Evolutionary conservation across 352 stramenopile genomes (phyloP).

Genomic region (Globisporangium parvum): DNA sequence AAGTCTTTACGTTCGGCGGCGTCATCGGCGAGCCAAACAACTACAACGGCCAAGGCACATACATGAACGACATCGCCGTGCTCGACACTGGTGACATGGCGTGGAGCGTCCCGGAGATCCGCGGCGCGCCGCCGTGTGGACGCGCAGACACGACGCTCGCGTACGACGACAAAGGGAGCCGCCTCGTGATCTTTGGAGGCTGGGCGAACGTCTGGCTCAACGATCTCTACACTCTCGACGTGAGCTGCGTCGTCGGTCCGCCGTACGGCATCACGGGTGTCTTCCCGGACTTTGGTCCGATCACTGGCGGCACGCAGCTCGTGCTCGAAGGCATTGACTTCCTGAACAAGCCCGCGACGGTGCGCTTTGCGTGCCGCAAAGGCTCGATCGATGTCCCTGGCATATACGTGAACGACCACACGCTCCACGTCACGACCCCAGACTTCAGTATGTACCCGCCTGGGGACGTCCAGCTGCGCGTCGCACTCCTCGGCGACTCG

Average conservation of each 20-base stretch:
- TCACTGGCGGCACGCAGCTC: constrained; percentile 88
- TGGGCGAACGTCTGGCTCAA: constrained; percentile 94
- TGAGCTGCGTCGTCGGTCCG: constrained; percentile 93
- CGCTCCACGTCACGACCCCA: constrained; percentile 82
- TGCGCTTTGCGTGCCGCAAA: constrained; percentile 90
- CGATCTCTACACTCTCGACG: constrained; percentile 90
- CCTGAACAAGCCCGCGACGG: constrained; percentile 53
- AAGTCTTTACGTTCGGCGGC: constrained; percentile 96
- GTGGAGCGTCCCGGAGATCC: constrained; percentile 81
- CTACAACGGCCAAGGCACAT: constrained; percentile 79
- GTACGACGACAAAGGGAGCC: constrained; percentile 90
- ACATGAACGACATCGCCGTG: constrained; percentile 88
- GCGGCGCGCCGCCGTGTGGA: constrained; percentile 76
- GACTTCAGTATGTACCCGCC: constrained; percentile 88
- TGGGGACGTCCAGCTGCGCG: constrained; percentile 84
- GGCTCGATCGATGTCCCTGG: constrained; percentile 88
- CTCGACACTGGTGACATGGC: constrained; percentile 90
- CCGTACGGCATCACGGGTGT: constrained; percentile 93
- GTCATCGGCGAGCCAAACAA: constrained; percentile 88
- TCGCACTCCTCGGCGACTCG: constrained; percentile 89
- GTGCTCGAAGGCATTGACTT: constrained; percentile 93
- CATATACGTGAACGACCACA: constrained; percentile 87
- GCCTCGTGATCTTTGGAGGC: constrained; percentile 92
- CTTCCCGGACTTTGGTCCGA: constrained; percentile 85
- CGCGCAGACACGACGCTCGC: constrained; percentile 91